A percentile compares a stretch with the other conserved stretches of the same genome.
These are phyloP conservation scores for Didymella keratinophila DNA, from an alignment of 2,329 filamentous ascomycete species.

Conservation along the genomic window DNA sequence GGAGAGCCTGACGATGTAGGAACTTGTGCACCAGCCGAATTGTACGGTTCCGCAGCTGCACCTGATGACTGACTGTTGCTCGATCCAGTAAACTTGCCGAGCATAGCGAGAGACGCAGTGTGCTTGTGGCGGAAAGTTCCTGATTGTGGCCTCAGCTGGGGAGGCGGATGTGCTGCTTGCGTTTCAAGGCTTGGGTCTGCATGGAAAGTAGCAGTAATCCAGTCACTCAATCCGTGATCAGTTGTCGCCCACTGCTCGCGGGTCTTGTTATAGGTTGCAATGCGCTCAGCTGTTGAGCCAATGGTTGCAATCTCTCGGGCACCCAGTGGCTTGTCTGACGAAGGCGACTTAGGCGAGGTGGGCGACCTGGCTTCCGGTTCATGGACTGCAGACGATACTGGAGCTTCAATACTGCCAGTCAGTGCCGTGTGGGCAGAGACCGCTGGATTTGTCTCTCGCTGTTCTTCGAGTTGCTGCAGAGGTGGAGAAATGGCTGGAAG, in stretches of 20 bases:
- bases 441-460: conserved; percentile 22
- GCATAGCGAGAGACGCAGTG: conserved; percentile 47
- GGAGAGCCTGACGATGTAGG: conserved; percentile 37
- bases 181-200: conserved; percentile 61
- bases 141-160: conserved; percentile 38
- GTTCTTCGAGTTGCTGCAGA: conserved; percentile 14
- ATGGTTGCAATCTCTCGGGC: conserved; percentile 83
- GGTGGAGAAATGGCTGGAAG: conserved; percentile 21
- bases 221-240: conserved; percentile 76
- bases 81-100: conserved; percentile 46
- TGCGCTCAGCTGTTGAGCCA: conserved; percentile 70
- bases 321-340: conserved; percentile 53
- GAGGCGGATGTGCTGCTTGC: conserved; percentile 22
- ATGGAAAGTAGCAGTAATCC: conserved; percentile 61
- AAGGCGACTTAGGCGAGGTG: conserved; percentile 27
- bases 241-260: conserved; percentile 73
- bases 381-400: conserved; percentile 25
- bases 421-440: conserved; percentile 19
- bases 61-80: conserved; percentile 26
- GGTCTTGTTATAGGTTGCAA: conserved; percentile 75
- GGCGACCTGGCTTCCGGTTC: conserved; percentile 31
- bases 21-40: conserved; percentile 36
- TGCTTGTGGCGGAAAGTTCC: conserved; percentile 45
- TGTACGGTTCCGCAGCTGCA: conserved; percentile 31
- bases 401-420: conserved; percentile 20